Evolutionary conservation across 2,329 filamentous ascomycete species (phyloP).

Genomic region (Hypoxylon sp.): DNA sequence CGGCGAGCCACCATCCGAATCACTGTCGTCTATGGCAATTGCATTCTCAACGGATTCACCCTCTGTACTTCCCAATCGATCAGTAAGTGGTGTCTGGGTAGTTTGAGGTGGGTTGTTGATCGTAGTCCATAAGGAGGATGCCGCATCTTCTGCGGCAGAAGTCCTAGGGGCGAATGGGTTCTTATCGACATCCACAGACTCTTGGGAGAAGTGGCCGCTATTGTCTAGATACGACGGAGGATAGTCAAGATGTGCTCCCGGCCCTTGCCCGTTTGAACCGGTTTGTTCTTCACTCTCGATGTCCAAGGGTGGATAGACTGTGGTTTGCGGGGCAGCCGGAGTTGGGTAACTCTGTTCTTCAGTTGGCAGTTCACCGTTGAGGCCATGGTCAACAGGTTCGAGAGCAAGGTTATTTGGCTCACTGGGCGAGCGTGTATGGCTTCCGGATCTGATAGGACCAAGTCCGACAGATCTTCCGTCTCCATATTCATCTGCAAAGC

Average conservation of each 20-base stretch:
- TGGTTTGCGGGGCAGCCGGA: constrained; percentile 13
- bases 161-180: constrained; percentile 20
- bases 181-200: constrained; percentile 27
- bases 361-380: constrained; percentile 4
- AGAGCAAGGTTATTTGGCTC: constrained; percentile 28
- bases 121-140: constrained; percentile 48
- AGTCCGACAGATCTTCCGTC: constrained; percentile 8
- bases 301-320: constrained; percentile 46
- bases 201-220: constrained; percentile 23
- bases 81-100: constrained; percentile 31
- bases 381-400: constrained; percentile 23
- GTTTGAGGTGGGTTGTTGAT: constrained; percentile 46
- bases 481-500: constrained; percentile 19
- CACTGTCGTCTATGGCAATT: constrained; percentile 52
- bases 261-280: constrained; percentile 4
- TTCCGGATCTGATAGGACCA: constrained; percentile 15
- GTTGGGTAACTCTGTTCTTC: constrained; percentile 28
- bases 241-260: constrained; percentile 44
- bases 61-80: constrained; percentile 43
- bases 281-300: constrained; percentile 32
- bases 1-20: constrained; percentile 48
- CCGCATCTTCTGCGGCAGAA: constrained; percentile 18
- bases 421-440: constrained; percentile 29
- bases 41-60: constrained; percentile 49
- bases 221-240: constrained; percentile 48